These are phyloP conservation scores for Phyllosticta citriasiana DNA, from an alignment of 2,329 filamentous ascomycete genomes.

Conservation along the genomic window DNA sequence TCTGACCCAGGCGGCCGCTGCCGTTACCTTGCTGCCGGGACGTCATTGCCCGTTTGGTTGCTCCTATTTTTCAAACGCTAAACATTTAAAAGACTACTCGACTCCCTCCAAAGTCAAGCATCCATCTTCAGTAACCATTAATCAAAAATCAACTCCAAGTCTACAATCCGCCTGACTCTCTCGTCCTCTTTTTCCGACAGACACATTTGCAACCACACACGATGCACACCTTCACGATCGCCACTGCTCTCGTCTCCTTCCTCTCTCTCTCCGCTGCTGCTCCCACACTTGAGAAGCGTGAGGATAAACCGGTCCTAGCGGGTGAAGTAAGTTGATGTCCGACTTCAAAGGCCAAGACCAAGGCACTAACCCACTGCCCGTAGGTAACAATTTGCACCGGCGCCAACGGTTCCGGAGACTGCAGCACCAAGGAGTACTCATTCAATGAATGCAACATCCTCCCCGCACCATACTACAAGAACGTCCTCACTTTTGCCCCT, in stretches of 20 bases:
- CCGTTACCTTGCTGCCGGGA: neutral
- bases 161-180: neutral
- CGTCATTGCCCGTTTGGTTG: neutral
- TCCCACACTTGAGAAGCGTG: slow-evolving; percentile 6
- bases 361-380: neutral
- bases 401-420: slow-evolving; percentile 5
- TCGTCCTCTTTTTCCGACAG: neutral
- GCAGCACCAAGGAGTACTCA: neutral
- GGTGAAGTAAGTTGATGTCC: neutral
- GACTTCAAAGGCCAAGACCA: neutral
- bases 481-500: slow-evolving; percentile 5
- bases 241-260: slow-evolving; percentile 2
- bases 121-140: slow-evolving; percentile 1
- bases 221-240: slow-evolving; percentile 5
- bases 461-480: slow-evolving; percentile 1
- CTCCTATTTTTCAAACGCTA: neutral
- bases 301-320: neutral
- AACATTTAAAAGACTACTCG: neutral
- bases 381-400: slow-evolving; percentile 5
- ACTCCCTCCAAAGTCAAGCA: neutral
- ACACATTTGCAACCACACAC: neutral
- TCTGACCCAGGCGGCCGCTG: neutral
- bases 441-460: slow-evolving; percentile 6
- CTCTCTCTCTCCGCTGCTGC: slow-evolving; percentile 3
- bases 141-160: neutral